These are phyloP conservation scores for Polygonum maritimum DNA, from an alignment of 148 eudicot species.

Conservation along the genomic window DNA sequence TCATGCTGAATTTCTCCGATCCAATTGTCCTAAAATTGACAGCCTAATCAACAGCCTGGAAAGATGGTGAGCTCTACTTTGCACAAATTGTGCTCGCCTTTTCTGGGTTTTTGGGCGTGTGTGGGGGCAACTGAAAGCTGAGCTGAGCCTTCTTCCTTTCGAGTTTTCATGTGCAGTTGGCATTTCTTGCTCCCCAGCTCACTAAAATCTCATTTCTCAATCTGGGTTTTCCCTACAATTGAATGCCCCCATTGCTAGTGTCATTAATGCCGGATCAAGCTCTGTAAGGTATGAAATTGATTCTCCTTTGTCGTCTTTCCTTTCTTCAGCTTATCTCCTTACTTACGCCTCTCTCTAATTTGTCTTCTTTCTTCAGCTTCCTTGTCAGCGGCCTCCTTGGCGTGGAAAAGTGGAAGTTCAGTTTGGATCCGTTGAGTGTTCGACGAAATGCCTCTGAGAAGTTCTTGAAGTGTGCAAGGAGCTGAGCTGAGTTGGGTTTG, in stretches of 20 bases:
- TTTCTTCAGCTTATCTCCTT: not conserved
- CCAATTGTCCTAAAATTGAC: conserved; percentile 2
- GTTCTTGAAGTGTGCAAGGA: not conserved
- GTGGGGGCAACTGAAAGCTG: not conserved
- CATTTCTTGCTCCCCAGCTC: not conserved
- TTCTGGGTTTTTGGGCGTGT: not conserved
- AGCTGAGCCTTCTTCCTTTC: not conserved
- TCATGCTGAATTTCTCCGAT: not conserved
- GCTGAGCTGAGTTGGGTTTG: not conserved
- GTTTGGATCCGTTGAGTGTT: not conserved
- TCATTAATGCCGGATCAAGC: not conserved
- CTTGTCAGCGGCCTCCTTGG: not conserved
- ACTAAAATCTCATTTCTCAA: not conserved
- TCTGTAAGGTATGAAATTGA: not conserved
- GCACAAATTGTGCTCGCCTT: not conserved
- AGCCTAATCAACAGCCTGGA: conserved; percentile 11
- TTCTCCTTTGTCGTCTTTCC: not conserved
- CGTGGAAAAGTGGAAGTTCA: not conserved
- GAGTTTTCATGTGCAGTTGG: not conserved
- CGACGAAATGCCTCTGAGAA: conserved; percentile 5
- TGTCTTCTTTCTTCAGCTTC: not conserved
- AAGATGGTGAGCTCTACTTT: not conserved
- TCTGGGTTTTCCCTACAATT: not conserved
- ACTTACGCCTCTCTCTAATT: not conserved
- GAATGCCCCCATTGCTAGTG: not conserved